phyloP scores from a whole-genome alignment of 768 basidiomycete species.

The Hypsizygus marmoreus region DNA sequence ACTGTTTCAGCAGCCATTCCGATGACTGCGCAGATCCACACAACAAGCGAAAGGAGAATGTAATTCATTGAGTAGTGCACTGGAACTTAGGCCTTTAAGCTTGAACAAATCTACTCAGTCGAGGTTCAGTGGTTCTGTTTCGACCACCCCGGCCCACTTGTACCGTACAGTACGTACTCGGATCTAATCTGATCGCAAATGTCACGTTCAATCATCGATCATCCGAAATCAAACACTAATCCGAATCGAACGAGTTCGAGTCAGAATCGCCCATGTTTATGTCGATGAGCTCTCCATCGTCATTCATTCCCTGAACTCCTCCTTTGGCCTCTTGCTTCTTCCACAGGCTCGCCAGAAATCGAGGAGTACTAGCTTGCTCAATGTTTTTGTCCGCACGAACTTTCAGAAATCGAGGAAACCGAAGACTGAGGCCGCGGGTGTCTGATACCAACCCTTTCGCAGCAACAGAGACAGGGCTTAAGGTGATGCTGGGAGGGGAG shows the following conservation, averaged over 20 bases:
- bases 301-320: constrained; percentile 36
- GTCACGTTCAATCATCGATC: too few relatives aligned
- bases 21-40: not conserved
- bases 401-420: constrained; percentile 86
- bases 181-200: too few relatives aligned
- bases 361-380: constrained; percentile 71
- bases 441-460: constrained; percentile 59
- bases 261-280: constrained; percentile 34
- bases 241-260: constrained; percentile 29
- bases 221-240: constrained; percentile 6
- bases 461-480: constrained; percentile 85
- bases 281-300: constrained; percentile 66
- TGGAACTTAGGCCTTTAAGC: not conserved
- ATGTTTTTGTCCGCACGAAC: constrained; percentile 72
- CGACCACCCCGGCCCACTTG: too few relatives aligned
- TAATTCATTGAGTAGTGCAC: not conserved
- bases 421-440: constrained; percentile 71
- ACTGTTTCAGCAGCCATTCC: constrained; percentile 41
- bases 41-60: not conserved
- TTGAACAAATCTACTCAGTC: too few relatives aligned
- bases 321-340: constrained; percentile 55
- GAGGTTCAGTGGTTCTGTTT: too few relatives aligned
- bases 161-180: too few relatives aligned
- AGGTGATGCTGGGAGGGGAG: constrained; percentile 66
- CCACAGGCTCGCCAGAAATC: constrained; percentile 72